phyloP scores from a whole-genome alignment of 169 alveolate species.

The Plasmodium knowlesi region DNA sequence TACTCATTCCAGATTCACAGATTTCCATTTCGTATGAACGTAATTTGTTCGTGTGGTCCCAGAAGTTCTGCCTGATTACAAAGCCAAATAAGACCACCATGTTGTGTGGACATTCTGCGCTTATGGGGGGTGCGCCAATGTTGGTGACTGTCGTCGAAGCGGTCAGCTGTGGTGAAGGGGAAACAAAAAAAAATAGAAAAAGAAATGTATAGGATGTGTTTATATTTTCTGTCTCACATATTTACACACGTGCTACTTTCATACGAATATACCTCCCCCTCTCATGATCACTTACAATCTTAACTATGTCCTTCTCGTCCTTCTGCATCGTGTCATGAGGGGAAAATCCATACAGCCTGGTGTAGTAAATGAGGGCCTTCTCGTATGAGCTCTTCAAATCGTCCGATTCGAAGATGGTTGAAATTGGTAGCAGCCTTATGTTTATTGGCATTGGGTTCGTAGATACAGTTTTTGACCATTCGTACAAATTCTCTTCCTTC shows the following conservation, averaged over 20 bases:
- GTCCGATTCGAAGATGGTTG: conserved; percentile 41
- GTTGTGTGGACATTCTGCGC: conserved; percentile 77
- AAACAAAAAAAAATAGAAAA: not conserved
- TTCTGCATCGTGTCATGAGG: conserved; percentile 75
- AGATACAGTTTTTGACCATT: conserved; percentile 82
- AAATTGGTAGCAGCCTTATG: conserved; percentile 76
- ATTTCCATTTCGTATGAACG: conserved; percentile 61
- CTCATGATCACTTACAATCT: conserved; percentile 16
- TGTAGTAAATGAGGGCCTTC: conserved; percentile 82
- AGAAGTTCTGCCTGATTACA: conserved; percentile 55
- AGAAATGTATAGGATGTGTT: not conserved
- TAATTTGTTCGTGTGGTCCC: conserved; percentile 54
- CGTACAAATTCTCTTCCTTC: conserved; percentile 77
- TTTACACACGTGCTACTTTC: not conserved
- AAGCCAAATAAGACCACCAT: conserved; percentile 77
- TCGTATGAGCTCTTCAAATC: conserved; percentile 77
- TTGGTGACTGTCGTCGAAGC: conserved; percentile 68
- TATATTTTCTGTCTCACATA: not conserved
- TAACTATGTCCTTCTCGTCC: conserved; percentile 53
- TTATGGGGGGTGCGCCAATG: conserved; percentile 81
- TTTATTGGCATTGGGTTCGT: conserved; percentile 85
- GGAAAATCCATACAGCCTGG: conserved; percentile 83
- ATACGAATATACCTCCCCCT: not conserved
- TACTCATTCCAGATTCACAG: conserved; percentile 52
- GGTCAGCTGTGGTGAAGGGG: conserved; percentile 43